A percentile compares a stretch with the other conserved stretches of the same genome.
Evolutionary conservation across 768 basidiomycete species (phyloP).

Genomic region (Tylopilus sp.): DNA sequence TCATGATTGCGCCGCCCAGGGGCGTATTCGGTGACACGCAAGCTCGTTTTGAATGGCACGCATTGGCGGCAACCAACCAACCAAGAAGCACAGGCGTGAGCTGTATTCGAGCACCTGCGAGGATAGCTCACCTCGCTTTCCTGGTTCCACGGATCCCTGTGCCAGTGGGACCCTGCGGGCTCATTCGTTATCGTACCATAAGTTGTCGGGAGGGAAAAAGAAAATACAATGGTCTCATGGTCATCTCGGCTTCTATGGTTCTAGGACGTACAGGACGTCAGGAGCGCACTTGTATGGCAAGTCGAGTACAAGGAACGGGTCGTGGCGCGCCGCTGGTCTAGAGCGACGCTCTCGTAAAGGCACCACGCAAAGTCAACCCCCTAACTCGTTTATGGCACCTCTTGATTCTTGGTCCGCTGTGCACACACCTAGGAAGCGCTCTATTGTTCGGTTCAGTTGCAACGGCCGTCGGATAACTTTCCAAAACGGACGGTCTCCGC

Average conservation of each 20-base stretch:
- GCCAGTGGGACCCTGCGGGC: conserved; percentile 16
- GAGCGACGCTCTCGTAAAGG: not conserved
- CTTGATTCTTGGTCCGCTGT: conserved; percentile 5
- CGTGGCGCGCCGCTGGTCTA: not conserved
- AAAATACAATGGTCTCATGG: not conserved
- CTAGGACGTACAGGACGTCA: conserved; percentile 2
- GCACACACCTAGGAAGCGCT: not conserved
- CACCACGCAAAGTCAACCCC: conserved; percentile 8
- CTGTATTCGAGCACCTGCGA: not conserved
- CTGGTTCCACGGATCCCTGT: not conserved
- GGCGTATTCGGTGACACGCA: not conserved
- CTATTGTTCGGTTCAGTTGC: no score
- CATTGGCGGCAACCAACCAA: not conserved
- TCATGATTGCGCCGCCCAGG: not conserved
- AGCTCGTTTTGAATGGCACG: not conserved
- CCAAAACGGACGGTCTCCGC: no score
- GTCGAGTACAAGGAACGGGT: not conserved
- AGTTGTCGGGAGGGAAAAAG: not conserved
- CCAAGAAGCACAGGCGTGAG: not conserved
- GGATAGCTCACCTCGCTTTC: not conserved
- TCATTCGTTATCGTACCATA: not conserved
- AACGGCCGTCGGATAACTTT: not conserved
- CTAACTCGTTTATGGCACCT: conserved; percentile 9
- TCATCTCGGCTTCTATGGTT: conserved; percentile 1
- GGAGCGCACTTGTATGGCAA: not conserved